Percentiles rank a stretch among this genome's conserved stretches.
Evolutionary conservation across 2,329 filamentous ascomycete genomes (phyloP).

Genomic region (Cryphonectria japonica): DNA sequence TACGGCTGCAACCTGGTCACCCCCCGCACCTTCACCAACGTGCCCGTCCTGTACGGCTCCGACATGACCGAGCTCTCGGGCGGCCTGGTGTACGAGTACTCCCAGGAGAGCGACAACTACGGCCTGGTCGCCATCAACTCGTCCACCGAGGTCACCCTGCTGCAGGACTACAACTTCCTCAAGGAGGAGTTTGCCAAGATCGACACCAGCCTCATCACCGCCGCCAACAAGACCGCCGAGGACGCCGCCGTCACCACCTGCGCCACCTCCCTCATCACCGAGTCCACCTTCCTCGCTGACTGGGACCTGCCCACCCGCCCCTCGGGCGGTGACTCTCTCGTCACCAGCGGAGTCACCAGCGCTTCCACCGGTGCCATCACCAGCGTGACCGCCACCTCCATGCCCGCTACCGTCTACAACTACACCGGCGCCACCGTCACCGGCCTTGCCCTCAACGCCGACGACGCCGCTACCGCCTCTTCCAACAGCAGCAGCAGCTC

Average conservation of each 20-base stretch:
- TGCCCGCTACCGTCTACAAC: constrained; percentile 29
- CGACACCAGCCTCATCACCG: constrained; percentile 67
- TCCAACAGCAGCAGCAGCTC: constrained; percentile 23
- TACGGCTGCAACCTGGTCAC: constrained; percentile 71
- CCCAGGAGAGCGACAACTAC: constrained; percentile 66
- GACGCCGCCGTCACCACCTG: constrained; percentile 63
- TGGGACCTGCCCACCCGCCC: constrained; percentile 73
- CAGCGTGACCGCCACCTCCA: constrained; percentile 36
- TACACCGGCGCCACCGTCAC: constrained; percentile 28
- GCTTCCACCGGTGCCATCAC: constrained; percentile 63
- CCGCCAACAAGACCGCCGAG: constrained; percentile 58
- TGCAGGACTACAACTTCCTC: constrained; percentile 67
- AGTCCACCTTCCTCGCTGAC: constrained; percentile 69
- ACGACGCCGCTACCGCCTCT: constrained; percentile 24
- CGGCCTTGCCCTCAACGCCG: constrained; percentile 29
- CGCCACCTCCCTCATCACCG: constrained; percentile 64
- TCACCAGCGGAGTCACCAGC: constrained; percentile 70
- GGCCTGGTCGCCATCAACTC: constrained; percentile 63
- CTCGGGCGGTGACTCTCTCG: constrained; percentile 67
- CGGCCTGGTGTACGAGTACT: constrained; percentile 77
- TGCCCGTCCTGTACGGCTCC: constrained; percentile 67
- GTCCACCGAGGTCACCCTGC: constrained; percentile 58
- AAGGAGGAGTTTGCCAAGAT: constrained; percentile 73
- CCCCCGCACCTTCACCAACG: constrained; percentile 73
- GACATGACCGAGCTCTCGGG: constrained; percentile 70